phyloP scores from a whole-genome alignment of 2,329 filamentous ascomycete genomes.

The Aspergillus sergii region DNA sequence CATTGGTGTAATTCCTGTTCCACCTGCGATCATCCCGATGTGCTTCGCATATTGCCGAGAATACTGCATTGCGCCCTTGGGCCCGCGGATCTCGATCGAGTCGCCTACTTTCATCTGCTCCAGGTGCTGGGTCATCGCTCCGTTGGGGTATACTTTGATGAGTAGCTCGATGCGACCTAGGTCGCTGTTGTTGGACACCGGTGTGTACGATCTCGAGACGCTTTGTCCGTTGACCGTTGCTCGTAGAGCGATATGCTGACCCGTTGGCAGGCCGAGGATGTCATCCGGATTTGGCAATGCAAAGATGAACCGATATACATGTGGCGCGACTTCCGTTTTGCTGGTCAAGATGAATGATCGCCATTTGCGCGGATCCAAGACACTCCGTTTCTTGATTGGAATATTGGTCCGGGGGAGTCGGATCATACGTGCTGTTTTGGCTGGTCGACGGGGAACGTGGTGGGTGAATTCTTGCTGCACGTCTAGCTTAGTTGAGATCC shows the following conservation, averaged over 20 bases:
- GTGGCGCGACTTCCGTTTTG: constrained; percentile 19
- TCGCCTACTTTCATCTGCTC: constrained; percentile 29
- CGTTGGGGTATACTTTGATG: constrained; percentile 33
- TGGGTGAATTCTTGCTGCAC: constrained; percentile 29
- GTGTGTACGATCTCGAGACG: constrained; percentile 57
- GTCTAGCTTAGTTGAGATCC: constrained; percentile 24
- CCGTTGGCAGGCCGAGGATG: constrained; percentile 55
- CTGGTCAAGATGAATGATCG: constrained; percentile 47
- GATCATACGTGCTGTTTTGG: constrained; percentile 34
- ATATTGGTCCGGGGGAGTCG: constrained; percentile 29
- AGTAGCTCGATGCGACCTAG: constrained; percentile 30
- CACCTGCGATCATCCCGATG: constrained; percentile 38
- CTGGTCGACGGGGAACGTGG: constrained; percentile 43
- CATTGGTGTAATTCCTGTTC: constrained; percentile 51
- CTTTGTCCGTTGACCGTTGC: constrained; percentile 48
- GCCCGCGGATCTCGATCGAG: constrained; percentile 32
- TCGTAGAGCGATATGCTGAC: constrained; percentile 57
- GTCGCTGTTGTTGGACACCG: constrained; percentile 32
- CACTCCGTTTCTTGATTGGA: constrained; percentile 28
- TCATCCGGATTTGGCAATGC: constrained; percentile 48
- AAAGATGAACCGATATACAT: constrained; percentile 50
- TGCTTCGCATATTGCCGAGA: constrained; percentile 23
- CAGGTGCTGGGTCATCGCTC: constrained; percentile 30
- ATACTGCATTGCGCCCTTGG: constrained; percentile 35
- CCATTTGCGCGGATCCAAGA: constrained; percentile 44